Evolutionary conservation across 352 stramenopile species (phyloP), one percentile per base, ranked within the genome.

Genomic region (Elongisporangium anandrum): DNA sequence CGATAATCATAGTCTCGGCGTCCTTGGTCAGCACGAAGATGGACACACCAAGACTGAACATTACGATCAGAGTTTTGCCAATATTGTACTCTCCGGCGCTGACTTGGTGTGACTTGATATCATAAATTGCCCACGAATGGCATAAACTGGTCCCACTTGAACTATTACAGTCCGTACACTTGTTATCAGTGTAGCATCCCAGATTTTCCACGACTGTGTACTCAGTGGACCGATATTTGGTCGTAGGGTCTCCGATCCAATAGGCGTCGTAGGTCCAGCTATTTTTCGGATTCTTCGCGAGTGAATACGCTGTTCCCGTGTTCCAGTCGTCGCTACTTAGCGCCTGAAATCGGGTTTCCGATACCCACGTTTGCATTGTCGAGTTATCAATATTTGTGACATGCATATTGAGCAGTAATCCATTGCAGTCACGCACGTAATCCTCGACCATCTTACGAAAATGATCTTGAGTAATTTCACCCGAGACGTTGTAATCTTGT

Each of bases 1-100:
- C 83, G 66, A 99, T 98, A 41, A 99, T 94, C 68, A 99, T 94
- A 22, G 81, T 69, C 60, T 98, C 94, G 2, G 97, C 94, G 59
- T 99, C 95, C 60, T 82, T 87, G 4, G 90, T 96, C 54, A 99
- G 89, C n/a, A 97, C 82, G 41, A 96, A 85, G 54, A 97, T 95
- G 22, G 90, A 92, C 7, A 96, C 80, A 21, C 77, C 79, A 50
- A 98, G 87, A 45, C 97, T 94, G 54, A 98, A 87, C 65, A 97
- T 96, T 48, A 97, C 85, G 1, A 97, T 70, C 4, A 96, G 68
- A 5, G 89, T 97, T 66, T 94, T 95, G 53, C 69, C 73, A 24
- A 97, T 93, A 52, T 85, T 93, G 49, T 94, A 65, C 34, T 83
- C 69, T 1, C 77, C 71, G 0, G 70, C 63, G 16, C 63, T 75